A percentile compares a stretch with the other conserved stretches of the same genome.
Conservation (phyloP, 192 early-diverging fungal species). For the Coemansia sp. region DNA sequence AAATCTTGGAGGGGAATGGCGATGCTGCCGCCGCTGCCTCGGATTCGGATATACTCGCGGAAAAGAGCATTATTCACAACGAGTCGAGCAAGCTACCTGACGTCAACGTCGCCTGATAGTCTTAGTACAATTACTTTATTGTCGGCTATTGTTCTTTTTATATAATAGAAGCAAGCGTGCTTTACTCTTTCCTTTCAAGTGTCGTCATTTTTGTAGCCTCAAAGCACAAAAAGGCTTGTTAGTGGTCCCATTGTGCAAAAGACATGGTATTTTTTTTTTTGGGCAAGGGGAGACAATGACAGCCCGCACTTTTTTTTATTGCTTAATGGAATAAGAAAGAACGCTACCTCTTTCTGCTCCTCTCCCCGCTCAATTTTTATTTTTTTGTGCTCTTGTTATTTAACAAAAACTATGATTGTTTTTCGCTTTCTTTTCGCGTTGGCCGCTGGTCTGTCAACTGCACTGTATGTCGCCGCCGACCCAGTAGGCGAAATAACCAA, state of each 20-base stretch:
- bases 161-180: neutral
- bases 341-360: neutral
- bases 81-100: conserved; percentile 32
- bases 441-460: conserved; percentile 32
- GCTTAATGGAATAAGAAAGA: too few relatives aligned
- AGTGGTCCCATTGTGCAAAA: too few relatives aligned
- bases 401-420: conserved; percentile 4
- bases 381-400: neutral
- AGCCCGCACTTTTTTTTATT: neutral
- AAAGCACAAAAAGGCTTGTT: too few relatives aligned
- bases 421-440: conserved; percentile 4
- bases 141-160: neutral
- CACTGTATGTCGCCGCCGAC: neutral
- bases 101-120: conserved; percentile 9
- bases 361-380: neutral
- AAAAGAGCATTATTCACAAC: conserved; percentile 22
- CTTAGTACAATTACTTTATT: neutral
- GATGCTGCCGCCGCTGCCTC: neutral
- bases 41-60: conserved; percentile 16
- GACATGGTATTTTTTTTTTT: neutral
- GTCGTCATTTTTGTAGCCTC: too few relatives aligned
- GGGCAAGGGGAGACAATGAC: neutral
- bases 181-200: too few relatives aligned
- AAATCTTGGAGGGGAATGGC: neutral
- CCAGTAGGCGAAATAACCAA: conserved; percentile 3